A percentile compares a stretch with the other conserved stretches of the same genome.
Evolutionary conservation across 441 rosid genomes (phyloP).

Genomic region (Adansonia grandidieri): DNA sequence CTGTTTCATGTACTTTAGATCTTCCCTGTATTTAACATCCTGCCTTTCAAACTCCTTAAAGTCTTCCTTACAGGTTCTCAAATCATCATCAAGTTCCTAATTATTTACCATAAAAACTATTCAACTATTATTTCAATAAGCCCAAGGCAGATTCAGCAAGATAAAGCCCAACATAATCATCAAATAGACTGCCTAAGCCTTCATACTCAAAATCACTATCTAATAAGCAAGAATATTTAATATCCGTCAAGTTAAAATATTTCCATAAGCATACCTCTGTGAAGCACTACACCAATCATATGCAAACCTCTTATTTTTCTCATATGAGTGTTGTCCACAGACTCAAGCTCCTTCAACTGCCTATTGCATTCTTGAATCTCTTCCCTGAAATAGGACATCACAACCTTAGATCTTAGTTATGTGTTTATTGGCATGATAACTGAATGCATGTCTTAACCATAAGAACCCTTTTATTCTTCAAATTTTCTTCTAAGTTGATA

Average conservation of each 20-base stretch:
- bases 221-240: background rate
- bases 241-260: constrained; percentile 7
- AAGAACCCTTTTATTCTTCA: constrained; percentile 67
- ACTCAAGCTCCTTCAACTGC: constrained; percentile 74
- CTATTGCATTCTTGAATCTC: constrained; percentile 69
- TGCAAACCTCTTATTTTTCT: constrained; percentile 84
- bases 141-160: background rate
- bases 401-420: background rate
- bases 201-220: background rate
- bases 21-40: constrained; percentile 89
- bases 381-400: constrained; percentile 50
- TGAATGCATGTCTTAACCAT: constrained; percentile 16
- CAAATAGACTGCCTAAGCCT: constrained; percentile 2
- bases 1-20: constrained; percentile 89
- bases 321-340: constrained; percentile 65
- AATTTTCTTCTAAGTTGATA: constrained; percentile 65
- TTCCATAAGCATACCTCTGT: constrained; percentile 15
- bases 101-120: constrained; percentile 28
- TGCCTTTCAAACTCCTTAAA: constrained; percentile 97
- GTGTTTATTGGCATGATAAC: constrained; percentile 15
- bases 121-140: constrained; percentile 15
- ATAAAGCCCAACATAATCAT: background rate
- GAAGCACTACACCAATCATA: constrained; percentile 25
- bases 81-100: constrained; percentile 78
- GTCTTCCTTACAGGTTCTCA: constrained; percentile 73